These are phyloP conservation scores for Xylaria sp. DNA, from an alignment of 2,329 filamentous ascomycete species.

Conservation along the genomic window DNA sequence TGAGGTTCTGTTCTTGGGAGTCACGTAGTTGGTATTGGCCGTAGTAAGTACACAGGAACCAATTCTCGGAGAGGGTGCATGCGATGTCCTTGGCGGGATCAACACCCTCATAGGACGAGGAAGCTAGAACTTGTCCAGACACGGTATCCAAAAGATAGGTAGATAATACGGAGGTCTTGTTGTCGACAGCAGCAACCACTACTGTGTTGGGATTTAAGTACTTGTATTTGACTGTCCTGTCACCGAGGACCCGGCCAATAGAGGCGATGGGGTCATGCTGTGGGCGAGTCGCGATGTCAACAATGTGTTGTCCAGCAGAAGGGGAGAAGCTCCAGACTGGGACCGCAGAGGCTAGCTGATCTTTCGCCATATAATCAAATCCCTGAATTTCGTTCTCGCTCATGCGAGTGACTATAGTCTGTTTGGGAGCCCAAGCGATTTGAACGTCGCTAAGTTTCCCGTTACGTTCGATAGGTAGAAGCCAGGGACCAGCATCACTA, in stretches of 20 bases:
- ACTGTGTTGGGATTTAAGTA: constrained; percentile 90
- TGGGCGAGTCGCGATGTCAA: constrained; percentile 73
- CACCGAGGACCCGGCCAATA: constrained; percentile 91
- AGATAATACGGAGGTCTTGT: constrained; percentile 67
- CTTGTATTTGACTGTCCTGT: constrained; percentile 96
- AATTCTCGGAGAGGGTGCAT: constrained; percentile 90
- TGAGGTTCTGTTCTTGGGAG: constrained; percentile 66
- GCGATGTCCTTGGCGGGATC: constrained; percentile 79
- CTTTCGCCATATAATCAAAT: constrained; percentile 60
- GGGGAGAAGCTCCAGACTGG: constrained; percentile 79
- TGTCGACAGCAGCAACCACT: constrained; percentile 75
- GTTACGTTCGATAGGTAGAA: constrained; percentile 63
- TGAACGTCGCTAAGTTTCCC: constrained; percentile 62
- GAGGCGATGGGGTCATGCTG: constrained; percentile 89
- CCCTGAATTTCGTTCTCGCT: constrained; percentile 64
- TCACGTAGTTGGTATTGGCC: constrained; percentile 68
- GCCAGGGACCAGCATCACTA: constrained; percentile 61
- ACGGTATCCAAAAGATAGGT: constrained; percentile 87
- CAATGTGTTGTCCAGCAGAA: constrained; percentile 72
- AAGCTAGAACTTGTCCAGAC: constrained; percentile 81
- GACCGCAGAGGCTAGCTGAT: constrained; percentile 55
- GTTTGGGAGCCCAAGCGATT: constrained; percentile 58
- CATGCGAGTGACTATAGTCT: constrained; percentile 65
- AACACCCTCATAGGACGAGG: constrained; percentile 75
- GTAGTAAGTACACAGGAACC: constrained; percentile 88